phyloP scores from a whole-genome alignment of 2,329 filamentous ascomycete species.

The Colletotrichum sp. region DNA sequence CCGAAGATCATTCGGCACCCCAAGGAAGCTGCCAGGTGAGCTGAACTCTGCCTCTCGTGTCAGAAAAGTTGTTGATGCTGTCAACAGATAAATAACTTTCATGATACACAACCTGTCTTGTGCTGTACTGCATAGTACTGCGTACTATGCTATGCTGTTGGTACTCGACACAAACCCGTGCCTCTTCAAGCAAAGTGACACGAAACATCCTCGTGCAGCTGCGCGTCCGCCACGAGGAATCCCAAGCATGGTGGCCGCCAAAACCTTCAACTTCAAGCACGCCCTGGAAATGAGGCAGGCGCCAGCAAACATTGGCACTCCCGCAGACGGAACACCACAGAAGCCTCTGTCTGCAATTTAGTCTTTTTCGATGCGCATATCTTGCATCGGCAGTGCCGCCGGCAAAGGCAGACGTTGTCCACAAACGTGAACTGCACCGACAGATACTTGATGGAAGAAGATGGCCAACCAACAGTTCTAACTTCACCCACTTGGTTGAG shows the following conservation, averaged over 20 bases:
- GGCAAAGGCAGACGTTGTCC: background rate
- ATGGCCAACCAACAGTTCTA: background rate
- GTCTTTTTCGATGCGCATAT: background rate
- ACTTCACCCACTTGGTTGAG: background rate
- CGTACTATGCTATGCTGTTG: background rate
- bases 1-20: background rate
- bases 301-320: background rate
- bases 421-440: background rate
- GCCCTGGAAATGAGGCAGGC: background rate
- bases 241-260: background rate
- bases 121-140: background rate
- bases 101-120: background rate
- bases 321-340: background rate
- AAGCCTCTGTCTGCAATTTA: background rate
- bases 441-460: background rate
- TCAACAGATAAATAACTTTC: background rate
- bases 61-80: background rate
- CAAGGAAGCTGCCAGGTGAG: background rate
- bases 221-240: background rate
- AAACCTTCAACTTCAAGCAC: background rate
- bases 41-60: background rate
- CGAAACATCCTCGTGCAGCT: background rate
- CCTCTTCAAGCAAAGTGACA: slow-evolving; percentile 8
- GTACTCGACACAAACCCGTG: background rate
- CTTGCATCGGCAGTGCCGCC: background rate